A percentile compares a stretch with the other conserved stretches of the same genome.
Conservation (phyloP, 1,284 basidiomycete genomes). For the Tilletia walkeri region DNA sequence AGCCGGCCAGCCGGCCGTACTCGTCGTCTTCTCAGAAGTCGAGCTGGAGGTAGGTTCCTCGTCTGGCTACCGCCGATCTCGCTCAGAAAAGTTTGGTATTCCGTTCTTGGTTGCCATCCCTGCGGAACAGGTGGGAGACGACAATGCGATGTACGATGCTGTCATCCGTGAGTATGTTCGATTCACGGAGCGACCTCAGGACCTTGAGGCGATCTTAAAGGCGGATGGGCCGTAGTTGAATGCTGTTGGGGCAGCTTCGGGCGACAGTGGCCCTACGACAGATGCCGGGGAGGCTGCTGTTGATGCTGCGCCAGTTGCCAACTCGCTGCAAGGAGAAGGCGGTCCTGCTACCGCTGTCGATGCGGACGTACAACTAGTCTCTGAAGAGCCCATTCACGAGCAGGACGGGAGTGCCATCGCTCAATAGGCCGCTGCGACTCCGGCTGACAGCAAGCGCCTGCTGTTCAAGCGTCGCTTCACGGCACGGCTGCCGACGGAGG, state of each 20-base stretch:
- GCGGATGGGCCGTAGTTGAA: neutral
- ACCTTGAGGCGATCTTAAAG: conserved; percentile 15
- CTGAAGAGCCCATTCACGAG: conserved; percentile 10
- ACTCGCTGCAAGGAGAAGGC: neutral
- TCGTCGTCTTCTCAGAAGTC: conserved; percentile 46
- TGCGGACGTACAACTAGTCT: conserved; percentile 3
- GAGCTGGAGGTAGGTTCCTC: neutral
- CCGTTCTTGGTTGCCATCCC: conserved; percentile 52
- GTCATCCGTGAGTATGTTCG: conserved; percentile 36
- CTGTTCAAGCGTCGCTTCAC: conserved; percentile 8
- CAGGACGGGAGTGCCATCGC: neutral
- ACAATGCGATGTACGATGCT: conserved; percentile 29
- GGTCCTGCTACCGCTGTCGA: neutral
- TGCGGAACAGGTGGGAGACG: conserved; percentile 31
- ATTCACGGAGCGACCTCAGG: conserved; percentile 26
- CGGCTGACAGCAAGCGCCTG: neutral
- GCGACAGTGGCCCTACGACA: neutral
- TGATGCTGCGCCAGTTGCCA: neutral
- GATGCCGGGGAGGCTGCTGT: neutral
- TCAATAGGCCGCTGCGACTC: neutral
- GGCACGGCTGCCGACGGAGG: conserved; percentile 3
- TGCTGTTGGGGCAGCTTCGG: neutral
- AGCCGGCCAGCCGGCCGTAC: conserved; percentile 34
- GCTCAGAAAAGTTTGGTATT: conserved; percentile 28
- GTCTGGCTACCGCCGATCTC: neutral